Evolutionary conservation across 495 filamentous ascomycete genomes (phyloP), one percentile per base, ranked within the genome.

Genomic region (Filosporella fistucella): DNA sequence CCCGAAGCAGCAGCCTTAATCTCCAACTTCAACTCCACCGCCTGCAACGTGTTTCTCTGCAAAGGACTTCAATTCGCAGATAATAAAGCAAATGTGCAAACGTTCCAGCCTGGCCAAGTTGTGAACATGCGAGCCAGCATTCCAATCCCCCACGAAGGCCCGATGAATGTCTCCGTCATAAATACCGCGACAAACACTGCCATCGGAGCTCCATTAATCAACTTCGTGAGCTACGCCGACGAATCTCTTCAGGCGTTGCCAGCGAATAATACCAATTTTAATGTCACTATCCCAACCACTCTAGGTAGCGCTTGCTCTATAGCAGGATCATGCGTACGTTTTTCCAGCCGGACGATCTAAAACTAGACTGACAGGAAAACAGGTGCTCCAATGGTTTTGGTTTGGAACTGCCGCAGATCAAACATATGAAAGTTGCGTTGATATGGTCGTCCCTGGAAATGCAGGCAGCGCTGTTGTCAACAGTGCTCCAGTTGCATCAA

Each of bases 341-440:
- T 25, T 38, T 17, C 33, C 16, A n/a, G n/a, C n/a, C n/a, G n/a
- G n/a, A n/a, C n/a, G n/a, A n/a, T n/a, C n/a, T n/a, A n/a, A n/a
- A n/a, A n/a, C n/a, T n/a, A n/a, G n/a, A n/a, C n/a, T n/a, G n/a
- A n/a, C n/a, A n/a, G n/a, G n/a, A n/a, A n/a, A n/a, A 24, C 24
- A 56, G 53, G 48, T 48, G 20, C 68, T 88, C 22, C 82, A 88
- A 60, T 80, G 77, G 75, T 83, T 67, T 63, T 89, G 84, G 84
- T 81, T 79, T 54, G 82, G 82, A 42, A 69, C 72, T 32, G 75
- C 71, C 7, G 77, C 81, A 26, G 72, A 76, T 37, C 84, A 89
- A 71, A 86, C 84, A 22, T 88, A 88, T 53, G 80, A 88, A 72
- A 75, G 75, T 33, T 87, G 84, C 59, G 59, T 86, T 54, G 84